A percentile compares a stretch with the other conserved stretches of the same genome.
These are phyloP conservation scores for grape (Vitis vinifera) DNA, from an alignment of 164 flowering plant species.

Conservation along the genomic window DNA sequence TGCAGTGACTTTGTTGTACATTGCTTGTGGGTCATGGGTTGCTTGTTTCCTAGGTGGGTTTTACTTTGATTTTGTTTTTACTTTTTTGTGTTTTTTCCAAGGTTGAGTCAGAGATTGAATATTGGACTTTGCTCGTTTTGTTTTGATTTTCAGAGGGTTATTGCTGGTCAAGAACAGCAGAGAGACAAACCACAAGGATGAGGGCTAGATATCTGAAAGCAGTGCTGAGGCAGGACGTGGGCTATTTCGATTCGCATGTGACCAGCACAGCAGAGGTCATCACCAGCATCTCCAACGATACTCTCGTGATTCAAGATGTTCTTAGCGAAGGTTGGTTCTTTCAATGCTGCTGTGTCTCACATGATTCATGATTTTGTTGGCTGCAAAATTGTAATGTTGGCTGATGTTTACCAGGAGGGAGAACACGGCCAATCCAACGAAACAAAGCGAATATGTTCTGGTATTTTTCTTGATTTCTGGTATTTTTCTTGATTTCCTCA, in stretches of 20 bases:
- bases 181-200: constrained; percentile 75
- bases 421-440: constrained; percentile 48
- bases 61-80: not conserved
- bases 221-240: constrained; percentile 80
- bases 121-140: not conserved
- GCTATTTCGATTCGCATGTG: constrained; percentile 76
- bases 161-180: constrained; percentile 89
- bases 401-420: constrained; percentile 48
- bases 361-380: constrained; percentile 16
- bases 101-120: not conserved
- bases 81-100: not conserved
- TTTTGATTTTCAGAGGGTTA: constrained; percentile 58
- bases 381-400: constrained; percentile 80
- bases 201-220: constrained; percentile 74
- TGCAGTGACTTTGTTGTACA: constrained; percentile 41
- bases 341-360: too few relatives aligned
- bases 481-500: constrained; percentile 54
- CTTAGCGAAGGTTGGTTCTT: constrained; percentile 64
- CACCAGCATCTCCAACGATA: constrained; percentile 71
- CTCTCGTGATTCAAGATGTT: constrained; percentile 78
- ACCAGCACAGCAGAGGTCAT: constrained; percentile 73
- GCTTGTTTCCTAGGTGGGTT: constrained; percentile 46
- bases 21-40: constrained; percentile 43
- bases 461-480: constrained; percentile 50
- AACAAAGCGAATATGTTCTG: constrained; percentile 42